Percentiles rank a stretch among this genome's conserved stretches.
Evolutionary conservation across 2,329 filamentous ascomycete species (phyloP).

Genomic region (Catunica adiposa): DNA sequence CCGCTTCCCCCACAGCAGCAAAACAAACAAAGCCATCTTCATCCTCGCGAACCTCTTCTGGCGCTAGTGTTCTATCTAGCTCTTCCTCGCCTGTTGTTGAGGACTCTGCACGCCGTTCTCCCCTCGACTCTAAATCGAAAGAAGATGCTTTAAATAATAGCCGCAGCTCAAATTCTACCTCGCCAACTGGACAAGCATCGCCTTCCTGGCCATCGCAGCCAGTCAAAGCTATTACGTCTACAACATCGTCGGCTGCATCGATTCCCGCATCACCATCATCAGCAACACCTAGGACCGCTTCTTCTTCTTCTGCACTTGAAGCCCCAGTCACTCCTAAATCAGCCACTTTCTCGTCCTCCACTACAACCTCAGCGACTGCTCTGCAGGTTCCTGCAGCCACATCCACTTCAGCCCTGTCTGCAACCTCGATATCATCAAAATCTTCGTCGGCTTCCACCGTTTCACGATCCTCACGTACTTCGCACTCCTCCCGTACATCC

Average conservation of each 20-base stretch:
- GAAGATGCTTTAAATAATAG: no score
- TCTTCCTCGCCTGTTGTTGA: no score
- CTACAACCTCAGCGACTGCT: neutral
- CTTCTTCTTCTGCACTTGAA: neutral
- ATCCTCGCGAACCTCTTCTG: neutral
- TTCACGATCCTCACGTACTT: neutral
- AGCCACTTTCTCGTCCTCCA: neutral
- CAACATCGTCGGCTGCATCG: neutral
- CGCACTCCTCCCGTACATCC: neutral
- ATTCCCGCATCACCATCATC: constrained; percentile 1
- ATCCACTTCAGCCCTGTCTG: neutral
- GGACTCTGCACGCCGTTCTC: no score
- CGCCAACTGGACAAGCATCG: neutral
- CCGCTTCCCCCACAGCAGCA: constrained; percentile 1
- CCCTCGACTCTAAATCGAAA: no score
- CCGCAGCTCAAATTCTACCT: no score
- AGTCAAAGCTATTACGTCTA: neutral
- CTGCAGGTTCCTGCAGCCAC: neutral
- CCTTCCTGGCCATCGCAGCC: neutral
- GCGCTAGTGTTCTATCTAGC: no score
- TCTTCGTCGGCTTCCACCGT: neutral
- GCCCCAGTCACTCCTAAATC: neutral
- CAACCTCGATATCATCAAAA: neutral
- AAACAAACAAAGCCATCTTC: neutral
- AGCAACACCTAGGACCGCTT: neutral